A percentile compares a stretch with the other conserved stretches of the same genome.
Conservation (phyloP, 108 stramenopile species). For the Parietichytrium sp. region DNA sequence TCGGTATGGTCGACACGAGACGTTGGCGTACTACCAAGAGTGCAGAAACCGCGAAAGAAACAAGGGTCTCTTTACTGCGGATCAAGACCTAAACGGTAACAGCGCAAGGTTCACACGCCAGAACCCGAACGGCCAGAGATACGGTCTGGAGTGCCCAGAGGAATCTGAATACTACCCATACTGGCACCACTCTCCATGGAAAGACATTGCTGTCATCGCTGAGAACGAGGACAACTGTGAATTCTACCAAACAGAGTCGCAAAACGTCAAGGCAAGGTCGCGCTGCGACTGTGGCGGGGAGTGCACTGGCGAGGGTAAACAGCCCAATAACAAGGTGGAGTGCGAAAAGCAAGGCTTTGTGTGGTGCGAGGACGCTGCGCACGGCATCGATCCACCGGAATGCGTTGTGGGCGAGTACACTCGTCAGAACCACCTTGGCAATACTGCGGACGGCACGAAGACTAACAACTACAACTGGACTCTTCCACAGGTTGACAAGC, state of each 20-base stretch:
- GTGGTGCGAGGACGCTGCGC: slow-evolving; percentile 35
- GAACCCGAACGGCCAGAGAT: slow-evolving; percentile 55
- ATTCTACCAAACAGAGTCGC: slow-evolving; percentile 16
- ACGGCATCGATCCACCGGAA: slow-evolving; percentile 33
- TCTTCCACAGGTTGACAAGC: slow-evolving; percentile 41
- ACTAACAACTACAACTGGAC: slow-evolving; percentile 54
- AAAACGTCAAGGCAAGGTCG: slow-evolving; percentile 38
- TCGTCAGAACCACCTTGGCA: slow-evolving; percentile 58
- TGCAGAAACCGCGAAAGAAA: slow-evolving; percentile 50
- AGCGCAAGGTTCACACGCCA: slow-evolving; percentile 49
- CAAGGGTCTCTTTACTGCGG: slow-evolving; percentile 56
- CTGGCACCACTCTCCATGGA: slow-evolving; percentile 57
- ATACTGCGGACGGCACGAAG: slow-evolving; percentile 44
- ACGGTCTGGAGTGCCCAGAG: slow-evolving; percentile 56
- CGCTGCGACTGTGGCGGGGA: not conserved
- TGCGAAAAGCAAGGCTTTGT: slow-evolving; percentile 44
- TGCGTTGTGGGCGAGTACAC: slow-evolving; percentile 42
- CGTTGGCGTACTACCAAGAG: slow-evolving; percentile 45
- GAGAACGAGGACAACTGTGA: slow-evolving; percentile 24
- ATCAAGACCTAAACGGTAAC: slow-evolving; percentile 48
- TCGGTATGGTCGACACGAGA: slow-evolving; percentile 57
- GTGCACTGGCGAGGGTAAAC: not conserved
- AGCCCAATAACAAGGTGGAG: slow-evolving; percentile 45
- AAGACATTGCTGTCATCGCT: slow-evolving; percentile 54
- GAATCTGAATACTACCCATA: slow-evolving; percentile 60